Percentiles rank a stretch among this genome's conserved stretches.
Evolutionary conservation across 768 basidiomycete species (phyloP).

Genomic region (Mycena albidolilacea): DNA sequence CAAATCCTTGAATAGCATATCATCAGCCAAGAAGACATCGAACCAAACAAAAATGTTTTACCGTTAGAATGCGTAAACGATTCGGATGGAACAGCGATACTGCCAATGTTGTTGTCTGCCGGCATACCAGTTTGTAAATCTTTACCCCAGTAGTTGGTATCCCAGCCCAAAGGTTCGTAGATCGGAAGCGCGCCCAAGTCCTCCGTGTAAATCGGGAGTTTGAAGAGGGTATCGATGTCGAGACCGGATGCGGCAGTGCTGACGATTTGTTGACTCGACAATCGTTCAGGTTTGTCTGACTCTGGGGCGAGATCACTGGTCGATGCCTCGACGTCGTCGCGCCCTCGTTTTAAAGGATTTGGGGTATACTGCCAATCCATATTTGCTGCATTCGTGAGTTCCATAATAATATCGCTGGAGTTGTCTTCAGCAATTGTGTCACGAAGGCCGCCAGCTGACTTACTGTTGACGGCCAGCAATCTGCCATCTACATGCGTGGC

Average conservation of each 20-base stretch:
- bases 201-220: constrained; percentile 33
- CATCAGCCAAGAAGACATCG: background rate
- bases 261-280: background rate
- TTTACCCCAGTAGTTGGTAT: constrained; percentile 11
- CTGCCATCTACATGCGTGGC: constrained; percentile 23
- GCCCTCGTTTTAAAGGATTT: constrained; percentile 31
- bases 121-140: background rate
- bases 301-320: background rate
- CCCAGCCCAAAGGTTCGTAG: constrained; percentile 31
- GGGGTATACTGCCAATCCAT: constrained; percentile 16
- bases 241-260: background rate
- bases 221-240: constrained; percentile 11
- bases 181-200: constrained; percentile 36
- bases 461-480: constrained; percentile 38
- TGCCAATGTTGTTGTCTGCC: background rate
- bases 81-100: background rate
- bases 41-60: background rate
- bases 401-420: constrained; percentile 36
- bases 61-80: background rate
- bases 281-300: background rate
- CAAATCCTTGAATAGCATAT: background rate
- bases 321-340: constrained; percentile 1
- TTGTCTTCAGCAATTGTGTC: background rate
- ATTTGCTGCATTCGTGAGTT: constrained; percentile 34
- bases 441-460: background rate